Evolutionary conservation across 169 alveolate genomes (phyloP), one percentile per base, ranked within the genome.

Genomic region (Prorocentrum cordatum): DNA sequence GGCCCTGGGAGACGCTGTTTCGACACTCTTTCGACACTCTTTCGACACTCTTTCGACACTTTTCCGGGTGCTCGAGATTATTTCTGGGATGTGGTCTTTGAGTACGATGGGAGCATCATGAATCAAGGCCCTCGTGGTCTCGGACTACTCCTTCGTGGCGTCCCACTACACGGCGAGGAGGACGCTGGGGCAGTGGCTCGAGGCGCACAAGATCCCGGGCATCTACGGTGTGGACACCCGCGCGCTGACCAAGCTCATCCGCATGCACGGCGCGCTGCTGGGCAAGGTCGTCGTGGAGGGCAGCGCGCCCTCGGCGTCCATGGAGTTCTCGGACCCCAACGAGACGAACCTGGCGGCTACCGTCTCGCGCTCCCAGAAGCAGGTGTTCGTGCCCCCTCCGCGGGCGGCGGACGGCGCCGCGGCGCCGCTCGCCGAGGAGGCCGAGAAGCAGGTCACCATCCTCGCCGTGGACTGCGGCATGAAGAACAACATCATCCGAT

Each of bases 391-490:
- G n/a, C n/a, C n/a, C n/a, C n/a, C n/a, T n/a, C n/a, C n/a, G n/a
- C n/a, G n/a, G n/a, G n/a, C n/a, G n/a, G n/a, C n/a, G n/a, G n/a
- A n/a, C n/a, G n/a, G n/a, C n/a, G n/a, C n/a, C n/a, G n/a, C n/a
- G n/a, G n/a, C n/a, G n/a, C n/a, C n/a, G n/a, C n/a, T n/a, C n/a
- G n/a, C n/a, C n/a, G n/a, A n/a, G n/a, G n/a, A n/a, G n/a, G n/a
- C n/a, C n/a, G n/a, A 67, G 61, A 50, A 32, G 31, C 59, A 54
- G 22, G n/a, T n/a, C n/a, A n/a, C n/a, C 31, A 87, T 95, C 79
- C 92, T 95, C 31, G 93, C 94, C 18, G 95, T 95, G 27, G 95
- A 95, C 93, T 94, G 96, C 84, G 97, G 97, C 16, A 92, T 94
- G 85, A 95, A 95, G 93, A 89, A 93, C 86, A 94, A 94, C 93